Evolutionary conservation across 176 grass and related monocot species (phyloP).

Genomic region (Musa beccarii): DNA sequence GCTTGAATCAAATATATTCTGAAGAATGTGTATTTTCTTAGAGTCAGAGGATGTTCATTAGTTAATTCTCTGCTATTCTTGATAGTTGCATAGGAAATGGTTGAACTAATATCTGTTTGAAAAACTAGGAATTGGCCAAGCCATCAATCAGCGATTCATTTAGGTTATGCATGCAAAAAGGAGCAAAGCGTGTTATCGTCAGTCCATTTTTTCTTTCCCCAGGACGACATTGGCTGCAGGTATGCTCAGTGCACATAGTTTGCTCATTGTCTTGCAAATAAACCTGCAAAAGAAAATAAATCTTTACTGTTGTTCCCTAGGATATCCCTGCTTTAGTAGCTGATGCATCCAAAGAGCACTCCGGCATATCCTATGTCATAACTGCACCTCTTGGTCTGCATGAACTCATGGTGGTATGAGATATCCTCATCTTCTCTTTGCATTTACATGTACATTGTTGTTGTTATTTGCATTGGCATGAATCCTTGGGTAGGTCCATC

Average conservation of each 20-base stretch:
- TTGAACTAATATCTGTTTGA: conserved; percentile 19
- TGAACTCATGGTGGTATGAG: conserved; percentile 85
- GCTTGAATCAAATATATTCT: too few species aligned
- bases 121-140: conserved; percentile 68
- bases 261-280: not conserved
- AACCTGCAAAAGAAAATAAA: not conserved
- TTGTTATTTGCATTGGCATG: not conserved
- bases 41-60: too few species aligned
- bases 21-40: too few species aligned
- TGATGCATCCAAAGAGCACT: conserved; percentile 62
- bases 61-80: too few species aligned
- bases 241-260: conserved; percentile 16
- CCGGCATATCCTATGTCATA: conserved; percentile 57
- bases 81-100: not conserved
- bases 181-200: conserved; percentile 59
- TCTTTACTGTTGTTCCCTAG: conserved; percentile 20
- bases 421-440: conserved; percentile 9
- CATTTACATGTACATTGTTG: conserved; percentile 7
- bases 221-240: conserved; percentile 80
- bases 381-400: conserved; percentile 86
- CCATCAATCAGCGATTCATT: conserved; percentile 83
- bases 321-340: conserved; percentile 78
- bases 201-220: conserved; percentile 94
- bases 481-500: not conserved
- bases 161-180: conserved; percentile 59